These are phyloP conservation scores for Rhodosporidiobolus sp. DNA, from an alignment of 768 basidiomycete genomes.

Conservation along the genomic window DNA sequence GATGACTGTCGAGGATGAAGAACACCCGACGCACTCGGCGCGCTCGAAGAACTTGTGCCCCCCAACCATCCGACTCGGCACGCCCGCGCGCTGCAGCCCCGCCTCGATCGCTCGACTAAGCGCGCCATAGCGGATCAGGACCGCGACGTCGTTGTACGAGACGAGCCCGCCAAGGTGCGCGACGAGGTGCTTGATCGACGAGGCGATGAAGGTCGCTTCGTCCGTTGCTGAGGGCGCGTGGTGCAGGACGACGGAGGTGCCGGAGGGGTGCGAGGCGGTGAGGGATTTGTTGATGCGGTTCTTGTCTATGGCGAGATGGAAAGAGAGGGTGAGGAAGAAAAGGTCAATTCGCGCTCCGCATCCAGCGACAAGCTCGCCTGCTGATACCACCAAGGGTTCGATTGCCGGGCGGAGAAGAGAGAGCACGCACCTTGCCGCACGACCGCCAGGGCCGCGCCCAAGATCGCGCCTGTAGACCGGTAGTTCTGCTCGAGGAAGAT, in stretches of 20 bases:
- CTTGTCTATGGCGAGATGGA: slow-evolving; percentile 57
- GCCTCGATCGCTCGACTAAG: slow-evolving; percentile 71
- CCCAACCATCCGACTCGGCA: slow-evolving; percentile 70
- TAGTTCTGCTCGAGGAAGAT: slow-evolving; percentile 83
- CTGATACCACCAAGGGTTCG: too few species aligned
- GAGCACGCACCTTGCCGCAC: slow-evolving; percentile 66
- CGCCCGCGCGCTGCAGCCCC: slow-evolving; percentile 71
- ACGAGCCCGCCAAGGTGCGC: slow-evolving; percentile 70
- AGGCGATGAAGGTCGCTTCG: slow-evolving; percentile 69
- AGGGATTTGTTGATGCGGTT: slow-evolving; percentile 71
- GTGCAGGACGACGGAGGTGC: slow-evolving; percentile 61
- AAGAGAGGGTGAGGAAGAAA: background rate
- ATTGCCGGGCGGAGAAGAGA: too few species aligned
- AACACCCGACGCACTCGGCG: slow-evolving; percentile 56
- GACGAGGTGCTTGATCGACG: slow-evolving; percentile 72
- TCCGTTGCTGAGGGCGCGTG: slow-evolving; percentile 58
- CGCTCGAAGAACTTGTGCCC: slow-evolving; percentile 84
- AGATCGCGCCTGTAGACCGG: slow-evolving; percentile 73
- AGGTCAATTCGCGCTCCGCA: background rate
- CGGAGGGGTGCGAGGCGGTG: slow-evolving; percentile 64
- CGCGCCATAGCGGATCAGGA: slow-evolving; percentile 81
- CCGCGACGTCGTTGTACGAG: slow-evolving; percentile 70
- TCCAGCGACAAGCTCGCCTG: too few species aligned
- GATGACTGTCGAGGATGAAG: too few species aligned
- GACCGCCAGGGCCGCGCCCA: slow-evolving; percentile 69